Evolutionary conservation across 2,329 filamentous ascomycete genomes (phyloP).

Genomic region (Aureobasidium lini): DNA sequence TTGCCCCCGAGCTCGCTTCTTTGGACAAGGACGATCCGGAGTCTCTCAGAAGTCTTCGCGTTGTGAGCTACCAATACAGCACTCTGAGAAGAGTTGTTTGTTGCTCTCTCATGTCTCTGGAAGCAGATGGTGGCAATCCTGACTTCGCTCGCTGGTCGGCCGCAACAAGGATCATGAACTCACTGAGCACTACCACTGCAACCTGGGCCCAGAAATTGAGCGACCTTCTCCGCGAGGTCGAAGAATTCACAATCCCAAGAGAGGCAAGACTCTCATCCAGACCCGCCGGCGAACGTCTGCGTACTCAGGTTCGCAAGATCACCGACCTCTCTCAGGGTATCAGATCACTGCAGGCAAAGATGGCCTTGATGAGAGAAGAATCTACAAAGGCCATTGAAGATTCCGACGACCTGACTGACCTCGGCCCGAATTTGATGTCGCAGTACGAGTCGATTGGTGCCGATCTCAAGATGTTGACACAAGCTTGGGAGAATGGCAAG

Average conservation of each 20-base stretch:
- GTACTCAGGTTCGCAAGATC: slow-evolving; percentile 80
- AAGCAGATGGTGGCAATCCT: slow-evolving; percentile 67
- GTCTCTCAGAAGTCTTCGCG: slow-evolving; percentile 68
- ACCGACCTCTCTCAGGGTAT: slow-evolving; percentile 85
- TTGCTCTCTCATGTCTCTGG: slow-evolving; percentile 80
- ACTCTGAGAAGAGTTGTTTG: slow-evolving; percentile 77
- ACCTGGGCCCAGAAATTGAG: slow-evolving; percentile 59
- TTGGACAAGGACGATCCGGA: slow-evolving; percentile 68
- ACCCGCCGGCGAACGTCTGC: slow-evolving; percentile 74
- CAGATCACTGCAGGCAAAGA: slow-evolving; percentile 84
- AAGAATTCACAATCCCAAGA: slow-evolving; percentile 46
- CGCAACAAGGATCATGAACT: slow-evolving; percentile 66
- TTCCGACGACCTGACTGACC: slow-evolving; percentile 50
- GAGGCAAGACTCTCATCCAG: slow-evolving; percentile 38
- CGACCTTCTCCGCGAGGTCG: slow-evolving; percentile 67
- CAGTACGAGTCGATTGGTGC: slow-evolving; percentile 94
- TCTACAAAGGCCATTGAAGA: slow-evolving; percentile 72
- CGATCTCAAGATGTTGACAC: slow-evolving; percentile 59
- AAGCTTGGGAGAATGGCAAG: slow-evolving; percentile 57
- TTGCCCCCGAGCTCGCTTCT: slow-evolving; percentile 40
- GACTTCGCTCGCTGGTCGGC: slow-evolving; percentile 74
- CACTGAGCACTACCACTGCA: slow-evolving; percentile 54
- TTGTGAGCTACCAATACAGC: slow-evolving; percentile 60
- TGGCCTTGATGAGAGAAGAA: slow-evolving; percentile 85
- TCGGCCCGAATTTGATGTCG: slow-evolving; percentile 69